These are phyloP conservation scores for Aspergillus biplanus DNA, from an alignment of 495 filamentous ascomycete species.

Conservation along the genomic window DNA sequence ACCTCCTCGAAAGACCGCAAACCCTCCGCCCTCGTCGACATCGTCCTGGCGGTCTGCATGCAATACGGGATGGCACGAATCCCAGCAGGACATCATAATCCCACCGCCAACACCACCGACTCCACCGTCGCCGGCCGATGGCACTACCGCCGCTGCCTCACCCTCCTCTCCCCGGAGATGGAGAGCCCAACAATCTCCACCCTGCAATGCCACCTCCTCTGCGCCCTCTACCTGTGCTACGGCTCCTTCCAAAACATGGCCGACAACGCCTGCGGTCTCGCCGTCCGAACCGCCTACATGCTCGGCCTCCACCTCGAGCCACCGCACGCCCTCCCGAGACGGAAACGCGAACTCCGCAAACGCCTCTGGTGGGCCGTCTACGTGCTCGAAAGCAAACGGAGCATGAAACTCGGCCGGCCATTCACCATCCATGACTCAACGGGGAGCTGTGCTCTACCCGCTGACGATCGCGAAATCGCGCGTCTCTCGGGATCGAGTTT, in stretches of 20 bases:
- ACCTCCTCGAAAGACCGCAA: constrained; percentile 36
- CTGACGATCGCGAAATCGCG: constrained; percentile 38
- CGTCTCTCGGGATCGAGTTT: constrained; percentile 42
- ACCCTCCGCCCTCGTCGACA: constrained; percentile 57
- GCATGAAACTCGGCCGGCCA: constrained; percentile 58
- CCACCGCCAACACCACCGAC: constrained; percentile 36
- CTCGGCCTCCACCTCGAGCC: constrained; percentile 57
- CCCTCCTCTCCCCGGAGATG: constrained; percentile 46
- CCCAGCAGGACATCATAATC: constrained; percentile 16
- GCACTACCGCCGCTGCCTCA: constrained; percentile 50
- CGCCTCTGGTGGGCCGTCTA: constrained; percentile 59
- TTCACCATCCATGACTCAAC: constrained; percentile 37
- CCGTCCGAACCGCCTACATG: constrained; percentile 52
- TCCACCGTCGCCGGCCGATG: constrained; percentile 49
- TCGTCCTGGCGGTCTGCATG: constrained; percentile 58
- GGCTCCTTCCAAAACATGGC: constrained; percentile 56
- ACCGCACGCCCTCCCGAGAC: constrained; percentile 34
- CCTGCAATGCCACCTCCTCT: constrained; percentile 54
- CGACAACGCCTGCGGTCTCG: constrained; percentile 41
- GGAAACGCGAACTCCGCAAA: constrained; percentile 45
- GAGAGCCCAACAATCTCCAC: constrained; percentile 55
- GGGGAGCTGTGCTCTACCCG: constrained; percentile 43
- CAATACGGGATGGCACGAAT: constrained; percentile 47
- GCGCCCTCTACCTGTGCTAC: constrained; percentile 47
- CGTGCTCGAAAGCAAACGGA: constrained; percentile 48